Evolutionary conservation across 83 land plant genomes (phyloP), one percentile per base, ranked within the genome.

Genomic region (Diphasiastrum complanatum): DNA sequence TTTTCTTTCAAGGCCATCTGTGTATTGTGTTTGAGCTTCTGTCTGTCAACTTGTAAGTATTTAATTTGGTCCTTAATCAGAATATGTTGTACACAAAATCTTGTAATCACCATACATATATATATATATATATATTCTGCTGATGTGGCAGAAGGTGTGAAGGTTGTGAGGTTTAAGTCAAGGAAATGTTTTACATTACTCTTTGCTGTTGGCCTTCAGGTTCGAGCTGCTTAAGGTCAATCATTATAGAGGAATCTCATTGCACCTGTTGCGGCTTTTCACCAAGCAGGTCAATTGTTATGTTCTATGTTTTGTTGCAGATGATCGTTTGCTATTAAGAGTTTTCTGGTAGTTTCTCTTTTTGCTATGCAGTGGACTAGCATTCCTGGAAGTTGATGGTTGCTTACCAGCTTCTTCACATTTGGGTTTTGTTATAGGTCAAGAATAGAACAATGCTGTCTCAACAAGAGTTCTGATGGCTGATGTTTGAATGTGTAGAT

Each of bases 191-290:
- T 0, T 41, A 14, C 14, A 11, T 38, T 52, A 29, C 11, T 4
- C n/a, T 52, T 51, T 52, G 47, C 28, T 25, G 5, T 43, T 10
- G 38, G 29, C 36, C 11, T 68, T 11, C 63, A 91, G 97, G 79
- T 91, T 69, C 75, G 92, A 91, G 50, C 84, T 91, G 37, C 73
- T 91, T 43, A 84, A 80, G 65, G 59, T 71, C 38, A 86, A 91
- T 63, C 60, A 76, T 2, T 80, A 75, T 47, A 81, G 79, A 72
- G 97, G 97, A 5, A 60, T 91, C 34, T 78, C 86, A 27, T 66
- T 86, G 66, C 75, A 79, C 69, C 67, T 79, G 47, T 76, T 91
- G 26, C 88, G 83, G 34, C 27, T 73, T 36, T 86, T 86, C 66
- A 75, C 89, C 8, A 84, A 79, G 43, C 97, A 91, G 97, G 97